A percentile compares a stretch with the other conserved stretches of the same genome.
These are phyloP conservation scores for Lentinula edodes DNA, from an alignment of 768 basidiomycete genomes.

Conservation along the genomic window DNA sequence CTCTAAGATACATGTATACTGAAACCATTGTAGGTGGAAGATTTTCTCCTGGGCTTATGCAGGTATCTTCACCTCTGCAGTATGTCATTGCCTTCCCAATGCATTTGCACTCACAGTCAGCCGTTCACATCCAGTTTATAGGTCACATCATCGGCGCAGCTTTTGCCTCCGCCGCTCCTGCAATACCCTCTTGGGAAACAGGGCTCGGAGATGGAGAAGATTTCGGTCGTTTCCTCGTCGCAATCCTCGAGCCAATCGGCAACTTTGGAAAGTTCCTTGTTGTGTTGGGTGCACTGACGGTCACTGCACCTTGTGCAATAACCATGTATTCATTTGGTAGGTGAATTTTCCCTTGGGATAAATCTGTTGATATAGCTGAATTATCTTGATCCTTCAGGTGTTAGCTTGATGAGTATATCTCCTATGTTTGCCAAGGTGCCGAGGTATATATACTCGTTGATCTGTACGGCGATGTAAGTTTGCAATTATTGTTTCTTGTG, in stretches of 20 bases:
- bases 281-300: constrained; percentile 68
- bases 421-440: constrained; percentile 53
- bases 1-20: neutral
- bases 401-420: constrained; percentile 61
- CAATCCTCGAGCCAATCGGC: constrained; percentile 54
- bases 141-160: constrained; percentile 64
- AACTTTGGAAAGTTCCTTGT: constrained; percentile 69
- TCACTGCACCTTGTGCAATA: constrained; percentile 68
- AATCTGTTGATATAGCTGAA: neutral
- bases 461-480: constrained; percentile 63
- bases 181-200: constrained; percentile 47
- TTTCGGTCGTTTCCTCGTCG: constrained; percentile 60
- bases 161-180: constrained; percentile 50
- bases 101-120: neutral
- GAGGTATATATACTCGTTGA: constrained; percentile 60
- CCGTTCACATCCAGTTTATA: constrained; percentile 18
- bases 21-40: constrained; percentile 29
- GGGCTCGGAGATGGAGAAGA: constrained; percentile 49
- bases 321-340: constrained; percentile 72
- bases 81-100: constrained; percentile 22
- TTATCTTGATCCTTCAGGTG: constrained; percentile 22
- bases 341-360: constrained; percentile 6
- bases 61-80: constrained; percentile 57
- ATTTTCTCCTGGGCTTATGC: constrained; percentile 64
- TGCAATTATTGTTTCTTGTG: neutral